Evolutionary conservation across 2,329 filamentous ascomycete genomes (phyloP).

Genomic region (Colletotrichum godetiae): DNA sequence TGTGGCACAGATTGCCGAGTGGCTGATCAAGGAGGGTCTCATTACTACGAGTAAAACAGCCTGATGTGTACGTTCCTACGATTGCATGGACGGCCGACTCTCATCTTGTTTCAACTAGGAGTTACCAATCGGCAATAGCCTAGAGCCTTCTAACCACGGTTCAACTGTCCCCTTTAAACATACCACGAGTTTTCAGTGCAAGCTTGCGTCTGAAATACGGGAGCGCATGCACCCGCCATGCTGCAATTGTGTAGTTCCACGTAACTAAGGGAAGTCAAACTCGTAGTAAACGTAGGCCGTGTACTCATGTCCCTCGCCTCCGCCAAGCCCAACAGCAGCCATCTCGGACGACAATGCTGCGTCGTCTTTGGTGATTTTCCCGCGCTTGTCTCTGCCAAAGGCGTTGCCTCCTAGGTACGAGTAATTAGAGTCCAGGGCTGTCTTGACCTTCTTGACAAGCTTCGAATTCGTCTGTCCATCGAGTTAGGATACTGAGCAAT

Average conservation of each 20-base stretch:
- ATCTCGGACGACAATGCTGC: constrained; percentile 82
- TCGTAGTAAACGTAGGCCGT: constrained; percentile 98
- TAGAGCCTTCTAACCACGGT: constrained; percentile 1
- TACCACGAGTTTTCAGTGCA: neutral
- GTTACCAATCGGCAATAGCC: neutral
- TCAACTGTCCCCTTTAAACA: neutral
- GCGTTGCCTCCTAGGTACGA: constrained; percentile 96
- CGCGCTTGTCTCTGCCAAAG: constrained; percentile 93
- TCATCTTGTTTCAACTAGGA: constrained; percentile 8
- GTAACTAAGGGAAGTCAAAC: constrained; percentile 75
- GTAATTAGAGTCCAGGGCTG: constrained; percentile 84
- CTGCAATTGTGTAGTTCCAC: neutral
- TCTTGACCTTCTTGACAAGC: constrained; percentile 80
- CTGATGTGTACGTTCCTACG: constrained; percentile 21
- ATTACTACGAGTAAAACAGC: constrained; percentile 49
- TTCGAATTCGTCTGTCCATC: constrained; percentile 83
- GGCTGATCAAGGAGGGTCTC: constrained; percentile 78
- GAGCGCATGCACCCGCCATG: neutral
- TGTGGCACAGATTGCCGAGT: constrained; percentile 84
- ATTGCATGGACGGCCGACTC: neutral
- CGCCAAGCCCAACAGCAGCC: constrained; percentile 76
- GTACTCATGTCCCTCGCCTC: constrained; percentile 84
- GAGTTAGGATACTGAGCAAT: constrained; percentile 5
- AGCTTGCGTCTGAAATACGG: constrained; percentile 1
- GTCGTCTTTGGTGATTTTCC: constrained; percentile 91